Evolutionary conservation across 768 basidiomycete genomes (phyloP), one percentile per base, ranked within the genome.

Genomic region (Lactarius hatsudake): DNA sequence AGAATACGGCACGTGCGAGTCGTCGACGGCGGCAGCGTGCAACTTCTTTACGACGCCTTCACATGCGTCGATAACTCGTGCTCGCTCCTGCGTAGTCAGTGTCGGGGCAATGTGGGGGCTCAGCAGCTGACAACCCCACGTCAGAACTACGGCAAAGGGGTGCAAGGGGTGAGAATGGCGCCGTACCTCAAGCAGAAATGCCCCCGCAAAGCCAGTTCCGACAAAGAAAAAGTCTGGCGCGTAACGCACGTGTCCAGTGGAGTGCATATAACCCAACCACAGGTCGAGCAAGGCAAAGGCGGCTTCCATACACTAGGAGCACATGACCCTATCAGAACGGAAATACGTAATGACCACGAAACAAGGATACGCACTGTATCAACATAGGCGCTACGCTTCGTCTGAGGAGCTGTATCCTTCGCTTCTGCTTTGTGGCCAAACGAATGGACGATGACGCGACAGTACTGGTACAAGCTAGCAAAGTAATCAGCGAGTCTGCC

Each of bases 151-250:
- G 12, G n/a, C n/a, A 32, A n/a, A 38, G 17, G 68, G 76, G 65
- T 69, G 20, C 57, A 10, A 30, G 34, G 38, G 7, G 30, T 42
- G 20, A 51, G 38, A 56, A 48, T 7, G 17, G 10, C 17, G 28
- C 55, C 63, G 1, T n/a, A 67, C 71, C 65, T 70, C 65, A 48
- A 71, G 61, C 23, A 71, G 63, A 57, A 71, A 70, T 45, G 71
- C 65, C 53, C 60, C 63, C 0, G 71, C 65, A 45, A 71, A 71
- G n/a, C 71, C 71, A 23, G 61, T 54, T 18, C 69, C 69, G 8
- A 65, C 56, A 20, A 71, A 71, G 66, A 71, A 71, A 60, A 70
- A 70, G 61, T 71, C 71, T 30, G 71, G 71, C 8, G 71, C 65
- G 23, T 62, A 62, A 5, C 40, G 61, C 53, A 64, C 53, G 28